Evolutionary conservation across 371 early-diverging fungal species (phyloP), one percentile per base, ranked within the genome.

Genomic region (Saksenaea oblongispora): DNA sequence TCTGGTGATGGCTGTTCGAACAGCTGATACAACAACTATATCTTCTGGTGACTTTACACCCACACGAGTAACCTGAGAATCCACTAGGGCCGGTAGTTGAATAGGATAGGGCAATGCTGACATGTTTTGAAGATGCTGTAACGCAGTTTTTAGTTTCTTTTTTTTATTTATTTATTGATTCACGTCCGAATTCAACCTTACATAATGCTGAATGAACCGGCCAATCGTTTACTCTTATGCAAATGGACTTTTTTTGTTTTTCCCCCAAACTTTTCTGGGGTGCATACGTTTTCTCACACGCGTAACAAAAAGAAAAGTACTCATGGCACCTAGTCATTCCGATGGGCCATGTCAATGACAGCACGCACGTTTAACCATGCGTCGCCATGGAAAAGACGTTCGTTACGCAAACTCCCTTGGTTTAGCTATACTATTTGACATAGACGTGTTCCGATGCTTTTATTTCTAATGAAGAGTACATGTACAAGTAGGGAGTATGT

Each of bases 1-100:
- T 56, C 90, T 89, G 66, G 91, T 89, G 62, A 97, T 83, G 47
- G 98, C 90, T 15, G 97, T 95, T 69, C 98, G 93, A 66, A 91
- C 75, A 42, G 92, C 91, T 55, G 85, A 72, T 56, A 93, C 90
- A 54, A 93, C 87, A 34, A 93, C 93, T n/a, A 93, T 85, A 69
- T 93, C 93, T 51, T 92, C 90, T 31, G 89, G 89, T 24, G 76
- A 81, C 80, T 92, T 89, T 73, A 81, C 80, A 53, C 90, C 90
- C 37, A 90, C 54, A 47, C 51, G 54, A 51, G 70, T 65, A 24
- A 61, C 42, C 54, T 70, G 70, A 11, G 62, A 47, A 22, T 70
- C 60, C 10, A 58, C 28, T 5, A 60, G 34, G 24, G 66, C 27
- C 13, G 58, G 47, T 28, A 70, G 51, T 34, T 63, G 65, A 59